A percentile compares a stretch with the other conserved stretches of the same genome.
phyloP scores from a whole-genome alignment of 2,329 filamentous ascomycete species.

The Pseudocercospora ulei region DNA sequence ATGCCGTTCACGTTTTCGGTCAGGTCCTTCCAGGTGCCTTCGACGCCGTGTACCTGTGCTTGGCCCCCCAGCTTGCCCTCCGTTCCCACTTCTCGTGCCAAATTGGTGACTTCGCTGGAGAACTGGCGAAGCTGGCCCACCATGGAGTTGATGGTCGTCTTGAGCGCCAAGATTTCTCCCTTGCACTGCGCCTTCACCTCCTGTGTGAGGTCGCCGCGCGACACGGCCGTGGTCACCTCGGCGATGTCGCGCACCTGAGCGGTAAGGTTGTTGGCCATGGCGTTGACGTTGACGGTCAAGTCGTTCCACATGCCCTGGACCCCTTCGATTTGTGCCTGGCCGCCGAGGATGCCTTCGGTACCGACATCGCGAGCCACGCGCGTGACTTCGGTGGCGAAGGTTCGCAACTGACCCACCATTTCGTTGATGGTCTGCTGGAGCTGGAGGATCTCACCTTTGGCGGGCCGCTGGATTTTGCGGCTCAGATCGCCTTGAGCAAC shows the following conservation, averaged over 20 bases:
- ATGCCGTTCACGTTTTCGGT: slow-evolving; percentile 49
- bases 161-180: slow-evolving; percentile 45
- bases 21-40: slow-evolving; percentile 47
- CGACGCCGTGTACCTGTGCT: slow-evolving; percentile 45
- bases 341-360: slow-evolving; percentile 54
- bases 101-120: slow-evolving; percentile 46
- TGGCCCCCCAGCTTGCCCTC: slow-evolving; percentile 46
- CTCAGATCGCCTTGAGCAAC: slow-evolving; percentile 90
- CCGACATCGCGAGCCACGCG: slow-evolving; percentile 56
- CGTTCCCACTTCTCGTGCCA: slow-evolving; percentile 46
- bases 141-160: slow-evolving; percentile 47
- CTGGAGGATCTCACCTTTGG: slow-evolving; percentile 85
- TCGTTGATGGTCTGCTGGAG: slow-evolving; percentile 78
- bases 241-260: slow-evolving; percentile 48
- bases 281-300: slow-evolving; percentile 49
- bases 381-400: slow-evolving; percentile 55
- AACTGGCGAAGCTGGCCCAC: slow-evolving; percentile 47
- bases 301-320: slow-evolving; percentile 60
- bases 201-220: slow-evolving; percentile 44
- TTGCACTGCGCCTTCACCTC: slow-evolving; percentile 47
- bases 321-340: slow-evolving; percentile 55
- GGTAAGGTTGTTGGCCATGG: slow-evolving; percentile 47
- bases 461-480: slow-evolving; percentile 90
- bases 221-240: slow-evolving; percentile 46
- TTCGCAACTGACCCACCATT: slow-evolving; percentile 58